Evolutionary conservation across 352 stramenopile species (phyloP).

Genomic region (Thalassiosira exigua): DNA sequence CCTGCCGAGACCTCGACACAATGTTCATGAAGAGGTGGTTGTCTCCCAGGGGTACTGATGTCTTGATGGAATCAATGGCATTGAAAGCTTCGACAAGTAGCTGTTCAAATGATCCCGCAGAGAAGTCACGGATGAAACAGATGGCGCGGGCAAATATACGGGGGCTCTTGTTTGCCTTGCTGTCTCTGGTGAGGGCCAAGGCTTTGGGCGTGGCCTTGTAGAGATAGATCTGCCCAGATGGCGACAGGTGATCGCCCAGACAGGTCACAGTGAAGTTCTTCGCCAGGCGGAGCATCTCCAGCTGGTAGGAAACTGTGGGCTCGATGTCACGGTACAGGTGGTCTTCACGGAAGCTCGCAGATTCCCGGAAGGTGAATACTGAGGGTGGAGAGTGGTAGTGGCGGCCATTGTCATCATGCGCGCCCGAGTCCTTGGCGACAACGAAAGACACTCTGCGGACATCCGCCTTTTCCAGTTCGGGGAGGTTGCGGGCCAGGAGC

Average conservation of each 20-base stretch:
- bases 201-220: constrained; percentile 96
- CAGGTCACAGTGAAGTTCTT: constrained; percentile 96
- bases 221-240: constrained; percentile 94
- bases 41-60: constrained; percentile 78
- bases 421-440: constrained; percentile 59
- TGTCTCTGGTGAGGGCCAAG: constrained; percentile 87
- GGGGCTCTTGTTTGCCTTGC: constrained; percentile 87
- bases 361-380: constrained; percentile 89
- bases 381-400: constrained; percentile 74
- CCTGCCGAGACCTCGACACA: constrained; percentile 89
- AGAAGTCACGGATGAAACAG: constrained; percentile 83
- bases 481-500: constrained; percentile 67
- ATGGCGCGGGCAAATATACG: constrained; percentile 97
- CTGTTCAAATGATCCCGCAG: constrained; percentile 90
- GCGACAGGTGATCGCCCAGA: constrained; percentile 90
- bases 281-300: constrained; percentile 96
- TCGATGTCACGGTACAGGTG: constrained; percentile 98
- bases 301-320: constrained; percentile 95
- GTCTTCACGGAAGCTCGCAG: constrained; percentile 95
- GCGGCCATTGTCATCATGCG: constrained; percentile 34
- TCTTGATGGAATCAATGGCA: constrained; percentile 92
- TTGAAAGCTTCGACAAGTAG: constrained; percentile 98
- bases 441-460: constrained; percentile 86
- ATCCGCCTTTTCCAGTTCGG: constrained; percentile 74
- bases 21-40: constrained; percentile 99